Evolutionary conservation across 768 basidiomycete genomes (phyloP).

Genomic region (Russula sp.): DNA sequence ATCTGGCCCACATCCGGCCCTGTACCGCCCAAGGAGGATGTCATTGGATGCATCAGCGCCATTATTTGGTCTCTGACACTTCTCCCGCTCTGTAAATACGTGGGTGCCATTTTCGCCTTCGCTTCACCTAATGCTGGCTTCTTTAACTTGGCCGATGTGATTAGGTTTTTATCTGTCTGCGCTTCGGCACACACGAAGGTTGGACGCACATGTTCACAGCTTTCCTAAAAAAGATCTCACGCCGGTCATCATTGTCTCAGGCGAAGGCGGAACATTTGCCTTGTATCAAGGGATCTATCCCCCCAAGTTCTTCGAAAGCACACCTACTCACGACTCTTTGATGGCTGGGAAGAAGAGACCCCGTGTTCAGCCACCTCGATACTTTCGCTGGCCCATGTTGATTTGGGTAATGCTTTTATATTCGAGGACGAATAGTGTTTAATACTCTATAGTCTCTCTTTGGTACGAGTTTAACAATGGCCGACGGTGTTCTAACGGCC

Average conservation of each 20-base stretch:
- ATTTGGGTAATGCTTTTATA: conserved; percentile 38
- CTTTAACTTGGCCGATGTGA: background rate
- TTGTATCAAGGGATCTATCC: conserved; percentile 56
- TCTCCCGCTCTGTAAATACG: conserved; percentile 59
- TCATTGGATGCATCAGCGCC: conserved; percentile 55
- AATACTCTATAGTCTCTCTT: conserved; percentile 40
- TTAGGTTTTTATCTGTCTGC: conserved; percentile 43
- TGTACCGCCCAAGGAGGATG: conserved; percentile 47
- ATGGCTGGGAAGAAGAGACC: conserved; percentile 7
- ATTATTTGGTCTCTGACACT: conserved; percentile 60
- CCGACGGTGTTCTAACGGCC: conserved; percentile 62
- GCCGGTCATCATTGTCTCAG: conserved; percentile 26
- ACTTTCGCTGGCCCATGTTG: conserved; percentile 43
- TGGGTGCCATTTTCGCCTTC: conserved; percentile 24
- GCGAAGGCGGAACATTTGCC: conserved; percentile 66
- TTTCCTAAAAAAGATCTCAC: background rate
- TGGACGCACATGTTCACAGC: background rate
- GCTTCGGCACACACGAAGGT: conserved; percentile 48
- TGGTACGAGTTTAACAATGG: conserved; percentile 58
- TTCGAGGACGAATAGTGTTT: background rate
- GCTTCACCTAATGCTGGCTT: background rate
- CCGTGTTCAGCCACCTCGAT: conserved; percentile 18
- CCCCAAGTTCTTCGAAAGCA: conserved; percentile 25
- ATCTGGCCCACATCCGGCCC: conserved; percentile 47
- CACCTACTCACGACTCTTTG: conserved; percentile 23